Conservation (phyloP, 352 stramenopile genomes). For the Phytophthora kernoviae region DNA sequence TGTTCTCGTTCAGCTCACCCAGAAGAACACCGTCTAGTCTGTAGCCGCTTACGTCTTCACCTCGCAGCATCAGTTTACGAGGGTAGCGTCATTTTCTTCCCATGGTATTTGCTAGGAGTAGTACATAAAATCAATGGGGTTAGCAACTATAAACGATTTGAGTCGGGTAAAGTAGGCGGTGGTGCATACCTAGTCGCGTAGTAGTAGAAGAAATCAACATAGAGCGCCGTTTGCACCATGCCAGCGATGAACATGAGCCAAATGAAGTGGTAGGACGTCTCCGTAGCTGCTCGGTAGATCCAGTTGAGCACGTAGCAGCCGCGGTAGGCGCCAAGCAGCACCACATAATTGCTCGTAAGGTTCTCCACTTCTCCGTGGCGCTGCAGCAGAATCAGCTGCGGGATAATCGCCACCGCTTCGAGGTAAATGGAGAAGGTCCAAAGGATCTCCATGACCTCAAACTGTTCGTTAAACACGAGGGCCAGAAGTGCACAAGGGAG, state of each 20-base stretch:
- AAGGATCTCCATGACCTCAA: conserved; percentile 92
- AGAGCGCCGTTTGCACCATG: conserved; percentile 98
- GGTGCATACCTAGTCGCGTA: conserved; percentile 91
- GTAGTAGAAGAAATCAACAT: conserved; percentile 99
- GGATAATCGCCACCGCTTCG: conserved; percentile 98
- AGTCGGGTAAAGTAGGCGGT: neutral
- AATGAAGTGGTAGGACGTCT: conserved; percentile 97
- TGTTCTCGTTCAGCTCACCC: neutral
- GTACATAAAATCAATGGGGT: conserved; percentile 13
- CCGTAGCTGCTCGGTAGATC: conserved; percentile 97
- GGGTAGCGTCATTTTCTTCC: conserved; percentile 91
- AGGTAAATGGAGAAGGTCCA: conserved; percentile 99
- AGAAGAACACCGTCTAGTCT: conserved; percentile 14
- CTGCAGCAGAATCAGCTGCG: conserved; percentile 99
- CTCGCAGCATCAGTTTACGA: conserved; percentile 51
- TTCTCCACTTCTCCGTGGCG: conserved; percentile 98
- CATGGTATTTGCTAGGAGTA: conserved; percentile 82
- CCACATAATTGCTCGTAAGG: conserved; percentile 99
- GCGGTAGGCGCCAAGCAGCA: conserved; percentile 98
- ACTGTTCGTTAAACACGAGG: conserved; percentile 95
- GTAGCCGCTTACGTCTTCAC: conserved; percentile 16
- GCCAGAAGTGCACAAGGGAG: conserved; percentile 95
- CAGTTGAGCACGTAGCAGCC: conserved; percentile 99
- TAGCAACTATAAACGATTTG: neutral
- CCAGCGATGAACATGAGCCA: conserved; percentile 99